Conservation (phyloP, 1,284 basidiomycete species). For the Caloboletus firmus region DNA sequence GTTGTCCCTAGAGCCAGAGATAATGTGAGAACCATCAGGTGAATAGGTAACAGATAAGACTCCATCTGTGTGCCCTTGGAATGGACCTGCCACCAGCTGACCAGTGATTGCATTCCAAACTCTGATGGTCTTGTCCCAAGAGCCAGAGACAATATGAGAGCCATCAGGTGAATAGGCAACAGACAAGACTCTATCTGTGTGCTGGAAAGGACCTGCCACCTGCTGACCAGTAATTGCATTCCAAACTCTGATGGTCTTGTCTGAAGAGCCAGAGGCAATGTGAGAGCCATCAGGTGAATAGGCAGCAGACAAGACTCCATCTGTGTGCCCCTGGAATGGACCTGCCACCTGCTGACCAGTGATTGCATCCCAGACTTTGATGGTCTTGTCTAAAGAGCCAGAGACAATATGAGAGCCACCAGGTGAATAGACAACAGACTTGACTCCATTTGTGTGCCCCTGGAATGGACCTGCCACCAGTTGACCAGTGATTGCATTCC, state of each 20-base stretch:
- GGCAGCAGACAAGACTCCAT: not conserved
- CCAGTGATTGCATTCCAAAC: not conserved
- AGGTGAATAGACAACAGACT: not conserved
- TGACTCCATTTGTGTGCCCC: not conserved
- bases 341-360: not conserved
- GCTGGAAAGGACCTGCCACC: not conserved
- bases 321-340: not conserved
- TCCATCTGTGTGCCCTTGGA: not conserved
- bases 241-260: not conserved
- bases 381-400: not conserved
- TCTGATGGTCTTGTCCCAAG: not conserved
- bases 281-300: not conserved
- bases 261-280: not conserved
- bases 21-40: no score
- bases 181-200: accelerated
- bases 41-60: not conserved
- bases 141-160: not conserved
- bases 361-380: not conserved
- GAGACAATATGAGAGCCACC: not conserved
- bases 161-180: not conserved
- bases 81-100: not conserved
- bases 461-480: not conserved
- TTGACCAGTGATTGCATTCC: not conserved
- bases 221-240: not conserved
- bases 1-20: no score